phyloP scores from a whole-genome alignment of 2,329 filamentous ascomycete genomes.

The Byssoonygena ceratinophila region DNA sequence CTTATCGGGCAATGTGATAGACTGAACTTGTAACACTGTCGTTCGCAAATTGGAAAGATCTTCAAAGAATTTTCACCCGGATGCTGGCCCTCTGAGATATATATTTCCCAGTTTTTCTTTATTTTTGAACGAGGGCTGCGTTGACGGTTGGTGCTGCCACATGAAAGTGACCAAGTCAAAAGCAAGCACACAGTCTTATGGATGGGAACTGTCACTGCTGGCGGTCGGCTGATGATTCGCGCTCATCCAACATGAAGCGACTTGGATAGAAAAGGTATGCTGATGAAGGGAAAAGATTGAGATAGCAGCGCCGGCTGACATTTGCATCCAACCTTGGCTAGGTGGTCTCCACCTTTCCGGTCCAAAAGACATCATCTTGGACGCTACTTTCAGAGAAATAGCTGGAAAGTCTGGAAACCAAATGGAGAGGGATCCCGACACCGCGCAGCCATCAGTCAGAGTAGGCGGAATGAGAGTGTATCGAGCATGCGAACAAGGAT shows the following conservation, averaged over 20 bases:
- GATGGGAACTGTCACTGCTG: neutral
- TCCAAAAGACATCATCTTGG: neutral
- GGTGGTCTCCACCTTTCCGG: neutral
- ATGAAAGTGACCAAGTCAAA: neutral
- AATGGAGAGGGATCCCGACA: neutral
- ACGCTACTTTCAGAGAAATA: neutral
- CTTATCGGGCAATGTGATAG: neutral
- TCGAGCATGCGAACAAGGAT: neutral
- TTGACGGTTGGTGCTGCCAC: neutral
- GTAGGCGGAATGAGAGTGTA: neutral
- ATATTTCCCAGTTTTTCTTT: neutral
- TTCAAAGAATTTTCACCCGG: neutral
- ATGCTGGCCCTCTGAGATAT: neutral
- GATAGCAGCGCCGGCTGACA: neutral
- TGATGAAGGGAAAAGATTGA: neutral
- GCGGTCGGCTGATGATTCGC: neutral
- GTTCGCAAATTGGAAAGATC: slow-evolving; percentile 1
- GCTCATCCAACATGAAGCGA: neutral
- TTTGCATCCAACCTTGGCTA: neutral
- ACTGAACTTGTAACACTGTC: neutral
- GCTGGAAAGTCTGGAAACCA: neutral
- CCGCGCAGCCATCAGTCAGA: neutral
- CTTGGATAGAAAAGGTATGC: neutral
- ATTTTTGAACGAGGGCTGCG: neutral
- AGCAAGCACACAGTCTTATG: neutral